Conservation (phyloP, 140 eudicot species). For the Oenanthe javanica region DNA sequence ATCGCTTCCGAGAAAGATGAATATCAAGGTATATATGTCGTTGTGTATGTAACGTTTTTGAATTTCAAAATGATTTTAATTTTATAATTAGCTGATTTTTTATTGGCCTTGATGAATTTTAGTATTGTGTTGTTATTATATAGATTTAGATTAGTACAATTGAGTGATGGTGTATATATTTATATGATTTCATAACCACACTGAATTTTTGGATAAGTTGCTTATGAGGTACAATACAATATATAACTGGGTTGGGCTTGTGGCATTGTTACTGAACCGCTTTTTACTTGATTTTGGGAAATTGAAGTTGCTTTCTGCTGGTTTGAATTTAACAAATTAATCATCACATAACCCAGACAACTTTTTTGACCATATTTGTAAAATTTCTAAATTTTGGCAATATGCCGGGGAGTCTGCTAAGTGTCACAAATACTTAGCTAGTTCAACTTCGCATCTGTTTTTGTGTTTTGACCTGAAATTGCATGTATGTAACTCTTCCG, state of each 20-base stretch:
- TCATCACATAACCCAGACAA: too few relatives aligned
- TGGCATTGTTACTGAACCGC: background rate
- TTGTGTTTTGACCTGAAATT: too few relatives aligned
- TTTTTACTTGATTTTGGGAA: too few relatives aligned
- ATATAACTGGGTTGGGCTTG: background rate
- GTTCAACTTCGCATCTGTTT: too few relatives aligned
- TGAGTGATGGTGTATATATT: background rate
- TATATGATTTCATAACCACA: background rate
- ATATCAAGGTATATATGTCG: conserved; percentile 38
- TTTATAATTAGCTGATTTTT: background rate
- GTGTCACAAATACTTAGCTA: background rate
- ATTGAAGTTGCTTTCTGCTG: too few relatives aligned
- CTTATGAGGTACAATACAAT: too few relatives aligned
- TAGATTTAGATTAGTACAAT: background rate
- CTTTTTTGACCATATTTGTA: too few relatives aligned
- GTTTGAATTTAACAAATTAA: too few relatives aligned
- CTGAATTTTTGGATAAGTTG: too few relatives aligned
- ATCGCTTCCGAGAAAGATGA: conserved; percentile 64
- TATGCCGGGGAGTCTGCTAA: background rate
- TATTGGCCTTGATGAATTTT: background rate
- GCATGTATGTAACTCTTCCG: too few relatives aligned
- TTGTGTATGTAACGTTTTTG: too few relatives aligned
- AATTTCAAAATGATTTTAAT: background rate
- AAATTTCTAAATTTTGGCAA: too few relatives aligned
- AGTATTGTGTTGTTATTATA: background rate